phyloP scores from a whole-genome alignment of 192 early-diverging fungal species.

The Backusella psychrophila region DNA sequence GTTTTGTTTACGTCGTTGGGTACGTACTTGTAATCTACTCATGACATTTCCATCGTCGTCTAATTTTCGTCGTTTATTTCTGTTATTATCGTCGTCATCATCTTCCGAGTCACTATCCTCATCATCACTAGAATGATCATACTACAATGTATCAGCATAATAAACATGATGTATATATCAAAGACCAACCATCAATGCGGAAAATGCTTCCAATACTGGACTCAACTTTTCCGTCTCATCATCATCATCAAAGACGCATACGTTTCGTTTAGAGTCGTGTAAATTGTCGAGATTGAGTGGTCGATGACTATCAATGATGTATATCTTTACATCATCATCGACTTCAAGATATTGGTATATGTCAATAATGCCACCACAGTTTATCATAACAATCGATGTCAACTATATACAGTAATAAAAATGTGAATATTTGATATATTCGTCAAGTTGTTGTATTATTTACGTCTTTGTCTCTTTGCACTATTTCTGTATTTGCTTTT shows the following conservation, averaged over 20 bases:
- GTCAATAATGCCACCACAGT: constrained; percentile 84
- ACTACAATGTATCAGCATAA: background rate
- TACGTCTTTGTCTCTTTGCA: constrained; percentile 54
- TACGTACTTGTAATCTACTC: background rate
- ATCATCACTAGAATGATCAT: constrained; percentile 15
- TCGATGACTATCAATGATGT: constrained; percentile 86
- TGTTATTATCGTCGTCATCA: constrained; percentile 35
- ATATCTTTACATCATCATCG: constrained; percentile 58
- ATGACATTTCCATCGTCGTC: constrained; percentile 27
- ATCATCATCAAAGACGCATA: constrained; percentile 87
- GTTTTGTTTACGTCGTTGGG: background rate
- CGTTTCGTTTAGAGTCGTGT: constrained; percentile 64
- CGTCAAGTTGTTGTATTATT: background rate
- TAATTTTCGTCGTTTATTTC: constrained; percentile 35
- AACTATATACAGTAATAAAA: constrained; percentile 51
- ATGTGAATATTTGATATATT: background rate
- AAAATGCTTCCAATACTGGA: constrained; percentile 66
- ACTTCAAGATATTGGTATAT: constrained; percentile 55
- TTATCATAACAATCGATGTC: constrained; percentile 76
- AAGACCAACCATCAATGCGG: constrained; percentile 57
- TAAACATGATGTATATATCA: background rate
- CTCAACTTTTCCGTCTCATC: constrained; percentile 69
- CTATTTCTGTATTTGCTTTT: constrained; percentile 47
- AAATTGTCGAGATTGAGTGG: constrained; percentile 86
- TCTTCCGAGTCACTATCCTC: constrained; percentile 30